Conservation (phyloP, 495 filamentous ascomycete species). For the Penicillium angulare region DNA sequence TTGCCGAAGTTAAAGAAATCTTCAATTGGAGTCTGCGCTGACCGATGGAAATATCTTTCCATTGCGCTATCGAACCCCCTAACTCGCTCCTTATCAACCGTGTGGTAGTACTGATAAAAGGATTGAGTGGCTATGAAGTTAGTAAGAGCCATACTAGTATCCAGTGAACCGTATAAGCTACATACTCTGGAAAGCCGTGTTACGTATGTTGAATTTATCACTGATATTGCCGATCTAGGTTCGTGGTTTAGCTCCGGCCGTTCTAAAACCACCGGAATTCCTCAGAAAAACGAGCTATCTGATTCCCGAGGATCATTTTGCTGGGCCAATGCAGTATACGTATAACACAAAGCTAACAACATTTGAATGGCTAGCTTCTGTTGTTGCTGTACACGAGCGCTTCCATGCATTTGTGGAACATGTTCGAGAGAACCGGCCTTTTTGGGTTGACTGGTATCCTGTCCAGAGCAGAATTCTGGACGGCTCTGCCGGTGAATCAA, state of each 20-base stretch:
- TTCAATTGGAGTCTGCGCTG: not conserved
- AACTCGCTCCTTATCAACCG: not conserved
- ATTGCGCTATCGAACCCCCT: not conserved
- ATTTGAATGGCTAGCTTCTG: slow-evolving; percentile 26
- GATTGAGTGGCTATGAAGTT: not conserved
- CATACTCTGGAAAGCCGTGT: not conserved
- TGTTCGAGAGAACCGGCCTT: slow-evolving; percentile 13
- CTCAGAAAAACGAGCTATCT: slow-evolving; percentile 16
- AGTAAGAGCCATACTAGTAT: not conserved
- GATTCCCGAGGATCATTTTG: slow-evolving; percentile 18
- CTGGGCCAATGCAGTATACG: slow-evolving; percentile 38
- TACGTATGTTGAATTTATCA: not conserved
- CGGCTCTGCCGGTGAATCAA: slow-evolving; percentile 1
- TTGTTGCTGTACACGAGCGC: slow-evolving; percentile 1
- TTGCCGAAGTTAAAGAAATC: not conserved
- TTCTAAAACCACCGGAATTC: slow-evolving; percentile 23
- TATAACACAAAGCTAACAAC: slow-evolving; percentile 24
- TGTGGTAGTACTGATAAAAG: slow-evolving; percentile 1
- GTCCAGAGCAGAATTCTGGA: slow-evolving; percentile 19
- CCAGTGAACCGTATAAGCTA: not conserved
- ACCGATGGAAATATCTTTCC: not conserved
- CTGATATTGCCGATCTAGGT: slow-evolving; percentile 1
- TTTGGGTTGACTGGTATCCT: slow-evolving; percentile 35
- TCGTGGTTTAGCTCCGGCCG: slow-evolving; percentile 15
- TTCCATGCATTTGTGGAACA: slow-evolving; percentile 28